Evolutionary conservation across 768 basidiomycete species (phyloP).

Genomic region (Gloeostereum incarnatum): DNA sequence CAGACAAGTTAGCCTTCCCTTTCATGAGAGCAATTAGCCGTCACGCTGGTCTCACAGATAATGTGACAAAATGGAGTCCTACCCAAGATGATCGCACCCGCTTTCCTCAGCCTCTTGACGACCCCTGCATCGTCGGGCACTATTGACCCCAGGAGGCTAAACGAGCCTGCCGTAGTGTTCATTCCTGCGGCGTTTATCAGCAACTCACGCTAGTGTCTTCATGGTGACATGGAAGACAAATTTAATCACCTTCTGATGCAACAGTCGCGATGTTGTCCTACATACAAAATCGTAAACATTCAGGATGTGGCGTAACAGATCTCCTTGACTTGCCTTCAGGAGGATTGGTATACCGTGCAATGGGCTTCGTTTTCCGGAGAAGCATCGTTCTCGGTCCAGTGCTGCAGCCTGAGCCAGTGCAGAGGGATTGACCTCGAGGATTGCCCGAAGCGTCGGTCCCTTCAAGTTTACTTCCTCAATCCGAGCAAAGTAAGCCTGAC

Average conservation of each 20-base stretch:
- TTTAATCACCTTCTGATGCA: slow-evolving; percentile 27
- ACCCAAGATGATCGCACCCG: slow-evolving; percentile 38
- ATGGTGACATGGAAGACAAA: not conserved
- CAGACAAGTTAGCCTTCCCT: slow-evolving; percentile 50
- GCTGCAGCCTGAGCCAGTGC: slow-evolving; percentile 43
- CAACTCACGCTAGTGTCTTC: not conserved
- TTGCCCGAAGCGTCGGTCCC: slow-evolving; percentile 46
- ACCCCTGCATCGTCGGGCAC: slow-evolving; percentile 38
- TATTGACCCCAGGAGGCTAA: slow-evolving; percentile 28
- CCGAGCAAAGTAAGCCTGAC: slow-evolving; percentile 54
- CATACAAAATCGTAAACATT: not conserved
- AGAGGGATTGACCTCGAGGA: slow-evolving; percentile 47
- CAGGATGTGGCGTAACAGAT: not conserved
- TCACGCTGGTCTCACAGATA: not conserved
- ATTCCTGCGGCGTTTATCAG: slow-evolving; percentile 21
- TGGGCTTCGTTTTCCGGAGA: slow-evolving; percentile 30
- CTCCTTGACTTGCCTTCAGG: slow-evolving; percentile 29
- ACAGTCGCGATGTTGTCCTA: slow-evolving; percentile 41
- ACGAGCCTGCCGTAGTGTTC: slow-evolving; percentile 39
- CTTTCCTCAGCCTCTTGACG: slow-evolving; percentile 29
- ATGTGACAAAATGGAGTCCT: slow-evolving; percentile 1
- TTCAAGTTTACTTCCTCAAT: slow-evolving; percentile 63
- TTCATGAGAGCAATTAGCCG: slow-evolving; percentile 8
- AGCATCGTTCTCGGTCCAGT: slow-evolving; percentile 34
- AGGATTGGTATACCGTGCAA: slow-evolving; percentile 48